These are phyloP conservation scores for Stemphylium beticola DNA, from an alignment of 2,329 filamentous ascomycete genomes.

Conservation along the genomic window DNA sequence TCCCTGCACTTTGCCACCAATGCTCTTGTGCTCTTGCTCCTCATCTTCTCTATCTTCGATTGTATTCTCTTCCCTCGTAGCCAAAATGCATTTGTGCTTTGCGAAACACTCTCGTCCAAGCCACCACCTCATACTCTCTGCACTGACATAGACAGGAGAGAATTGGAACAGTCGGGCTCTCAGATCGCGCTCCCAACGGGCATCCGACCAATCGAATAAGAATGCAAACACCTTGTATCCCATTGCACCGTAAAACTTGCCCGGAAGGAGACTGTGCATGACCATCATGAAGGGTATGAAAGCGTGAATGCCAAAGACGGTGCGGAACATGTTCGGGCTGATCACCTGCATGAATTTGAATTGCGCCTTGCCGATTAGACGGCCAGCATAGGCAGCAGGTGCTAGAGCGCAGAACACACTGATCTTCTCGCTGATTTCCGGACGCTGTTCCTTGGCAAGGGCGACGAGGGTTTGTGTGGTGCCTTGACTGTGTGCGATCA, in stretches of 20 bases:
- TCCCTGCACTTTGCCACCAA: conserved; percentile 3
- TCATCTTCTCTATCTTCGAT: conserved; percentile 63
- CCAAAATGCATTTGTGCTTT: conserved; percentile 83
- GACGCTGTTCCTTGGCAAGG: conserved; percentile 86
- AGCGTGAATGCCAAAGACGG: conserved; percentile 88
- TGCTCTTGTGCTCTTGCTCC: conserved; percentile 34
- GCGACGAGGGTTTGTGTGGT: conserved; percentile 89
- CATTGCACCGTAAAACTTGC: conserved; percentile 75
- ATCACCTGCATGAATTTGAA: conserved; percentile 91
- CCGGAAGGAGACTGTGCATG: conserved; percentile 72
- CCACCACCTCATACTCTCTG: conserved; percentile 96
- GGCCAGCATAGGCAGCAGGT: conserved; percentile 87
- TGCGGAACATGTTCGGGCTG: conserved; percentile 74
- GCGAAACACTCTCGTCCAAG: conserved; percentile 85
- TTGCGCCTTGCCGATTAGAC: conserved; percentile 83
- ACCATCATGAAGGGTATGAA: conserved; percentile 95
- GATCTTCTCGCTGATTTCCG: conserved; percentile 80
- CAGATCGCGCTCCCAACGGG: conserved; percentile 80
- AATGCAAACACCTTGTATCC: conserved; percentile 91
- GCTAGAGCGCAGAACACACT: conserved; percentile 91
- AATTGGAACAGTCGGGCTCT: conserved; percentile 89
- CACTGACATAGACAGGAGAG: conserved; percentile 85
- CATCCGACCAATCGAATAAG: conserved; percentile 86
- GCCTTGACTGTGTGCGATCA: conserved; percentile 89
- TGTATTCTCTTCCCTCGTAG: conserved; percentile 73